Evolutionary conservation across 177 flowering plant species (phyloP), one percentile per base, ranked within the genome.

Genomic region (Vitis hybrid): DNA sequence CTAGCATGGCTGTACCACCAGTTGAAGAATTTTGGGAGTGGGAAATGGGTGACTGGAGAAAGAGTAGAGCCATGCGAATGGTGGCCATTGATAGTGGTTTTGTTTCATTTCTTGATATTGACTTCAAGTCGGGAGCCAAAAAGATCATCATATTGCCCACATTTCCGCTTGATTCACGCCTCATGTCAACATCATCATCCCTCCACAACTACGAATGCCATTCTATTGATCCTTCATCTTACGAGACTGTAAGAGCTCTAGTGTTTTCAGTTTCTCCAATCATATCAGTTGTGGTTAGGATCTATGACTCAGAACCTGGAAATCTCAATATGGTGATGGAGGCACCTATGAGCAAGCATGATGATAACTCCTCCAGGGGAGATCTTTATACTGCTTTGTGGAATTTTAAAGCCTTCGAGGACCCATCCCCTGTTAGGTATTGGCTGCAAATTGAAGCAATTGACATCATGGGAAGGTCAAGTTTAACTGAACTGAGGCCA

Each of bases 41-140:
- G 97, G 97, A 93, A 76, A 91, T 93, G 93, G 99, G 98, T 60
- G 98, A 95, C 67, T 93, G 98, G 99, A 93, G 94, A 74, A 91
- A 81, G 74, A 89, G 85, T 68, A 84, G 97, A 81, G 80, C 79
- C 9, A 88, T 95, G 97, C 80, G 97, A 45, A 75, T 95, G 62
- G 72, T 93, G 82, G 97, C 97, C 66, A 80, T 93, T 78, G 99
- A 95, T 77, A 69, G 77, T 39, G 98, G 97, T 70, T 87, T 81
- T 58, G 86, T 91, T 64, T 95, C 99, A 51, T 88, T 87, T 81
- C 70, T 83, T 67, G 99, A 95, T 76, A 66, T 89, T 62, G 85
- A 87, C 71, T 89, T 87, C 50, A 84, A 75, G 70, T 75, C 76
- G 32, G 96, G 89, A 69, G 75, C 82, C 56, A 75, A 75, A 70